Conservation (phyloP, 1,284 basidiomycete species). For the Trametes versicolor region DNA sequence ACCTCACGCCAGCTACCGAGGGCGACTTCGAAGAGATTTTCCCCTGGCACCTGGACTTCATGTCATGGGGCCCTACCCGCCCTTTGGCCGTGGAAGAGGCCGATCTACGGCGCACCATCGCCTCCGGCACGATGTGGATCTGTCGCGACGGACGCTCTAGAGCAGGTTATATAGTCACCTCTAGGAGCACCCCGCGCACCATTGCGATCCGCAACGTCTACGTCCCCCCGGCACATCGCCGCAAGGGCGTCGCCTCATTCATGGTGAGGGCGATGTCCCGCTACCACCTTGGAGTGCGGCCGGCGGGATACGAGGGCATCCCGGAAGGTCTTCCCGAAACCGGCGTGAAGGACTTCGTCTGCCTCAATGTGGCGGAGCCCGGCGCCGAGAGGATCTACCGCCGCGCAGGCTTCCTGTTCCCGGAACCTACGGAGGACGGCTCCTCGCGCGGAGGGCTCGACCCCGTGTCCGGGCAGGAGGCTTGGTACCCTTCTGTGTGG, state of each 20-base stretch:
- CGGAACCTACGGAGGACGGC: conserved; percentile 7
- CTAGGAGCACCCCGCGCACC: conserved; percentile 33
- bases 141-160: conserved; percentile 25
- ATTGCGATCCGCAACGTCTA: conserved; percentile 40
- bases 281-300: conserved; percentile 33
- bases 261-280: conserved; percentile 35
- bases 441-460: conserved; percentile 15
- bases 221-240: conserved; percentile 31
- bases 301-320: conserved; percentile 30
- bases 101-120: conserved; percentile 18
- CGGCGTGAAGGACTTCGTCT: conserved; percentile 27
- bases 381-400: conserved; percentile 21
- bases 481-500: conserved; percentile 15
- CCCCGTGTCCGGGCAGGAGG: conserved; percentile 19
- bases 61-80: conserved; percentile 8
- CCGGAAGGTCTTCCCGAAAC: conserved; percentile 14
- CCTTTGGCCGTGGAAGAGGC: conserved; percentile 22
- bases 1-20: conserved; percentile 20
- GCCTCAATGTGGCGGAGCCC: conserved; percentile 16
- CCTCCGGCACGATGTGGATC: conserved; percentile 28
- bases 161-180: conserved; percentile 32
- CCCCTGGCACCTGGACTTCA: conserved; percentile 34
- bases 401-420: conserved; percentile 26
- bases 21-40: conserved; percentile 32
- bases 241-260: conserved; percentile 38